Base-by-base conservation (phyloP, 495 filamentous ascomycete genomes). In the Penicillium odoratum region DNA sequence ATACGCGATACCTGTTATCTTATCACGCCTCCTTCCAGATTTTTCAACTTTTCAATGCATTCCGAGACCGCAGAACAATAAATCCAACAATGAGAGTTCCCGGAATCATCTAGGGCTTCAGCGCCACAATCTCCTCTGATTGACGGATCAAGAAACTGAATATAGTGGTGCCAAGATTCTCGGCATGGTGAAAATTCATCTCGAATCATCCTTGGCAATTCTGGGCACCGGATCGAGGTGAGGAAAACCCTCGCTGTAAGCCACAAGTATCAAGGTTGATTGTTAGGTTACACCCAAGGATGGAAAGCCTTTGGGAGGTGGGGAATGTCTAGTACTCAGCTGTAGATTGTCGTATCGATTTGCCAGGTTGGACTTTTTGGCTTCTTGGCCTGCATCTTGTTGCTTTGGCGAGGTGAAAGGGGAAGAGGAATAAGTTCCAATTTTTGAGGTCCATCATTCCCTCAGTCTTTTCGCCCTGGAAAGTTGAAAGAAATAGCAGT, bases 171-270 rank as follows among this genome's bases (percentile, higher is more conserved):
- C 65, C 65, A 65, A 68, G 65, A 16, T 34, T 44, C 51, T 60
- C 54, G 62, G 59, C 59, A 60, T 51, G 51, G 31, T 18, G n/a
- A 4, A 48, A 29, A 58, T 60, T 62, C 57, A 46, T 57, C 44
- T 62, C 62, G 65, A 60, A 55, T 50, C 21, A 38, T 33, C 63
- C n/a, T 66, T 66, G 63, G 63, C 63, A 36, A 3, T 29, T 47
- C 45, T 47, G 18, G 45, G 45, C 45, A 47, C 4, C 29, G 11
- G 7, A 28, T n/a, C n/a, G 25, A 29, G 18, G 7, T 47, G 44
- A 21, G 15, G 25, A 47, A 7, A 15, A 13, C 26, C 10, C 45
- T 47, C 45, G 45, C 21, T 25, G 45, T 28, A 47, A 47, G 42
- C 42, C 42, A 44, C 42, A 44, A 18, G 10, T 25, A 8, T n/a